These are phyloP conservation scores for Calycina marina DNA, from an alignment of 2,329 filamentous ascomycete genomes.

Conservation along the genomic window DNA sequence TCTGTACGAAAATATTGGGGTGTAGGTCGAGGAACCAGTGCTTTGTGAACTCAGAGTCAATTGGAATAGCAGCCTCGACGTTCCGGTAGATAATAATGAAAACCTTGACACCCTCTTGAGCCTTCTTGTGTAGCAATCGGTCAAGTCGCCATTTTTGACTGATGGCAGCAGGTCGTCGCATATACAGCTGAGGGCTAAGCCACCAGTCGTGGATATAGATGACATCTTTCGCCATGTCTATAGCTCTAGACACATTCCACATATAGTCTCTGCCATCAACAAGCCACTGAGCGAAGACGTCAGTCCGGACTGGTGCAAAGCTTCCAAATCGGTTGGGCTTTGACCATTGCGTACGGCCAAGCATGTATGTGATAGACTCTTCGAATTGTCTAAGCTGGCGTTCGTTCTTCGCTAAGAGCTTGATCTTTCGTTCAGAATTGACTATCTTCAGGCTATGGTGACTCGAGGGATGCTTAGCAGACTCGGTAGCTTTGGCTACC, in stretches of 20 bases:
- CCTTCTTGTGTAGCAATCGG: slow-evolving; percentile 82
- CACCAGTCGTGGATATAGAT: slow-evolving; percentile 99
- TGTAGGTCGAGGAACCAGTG: slow-evolving; percentile 90
- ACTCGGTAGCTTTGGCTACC: slow-evolving; percentile 27
- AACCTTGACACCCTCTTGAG: slow-evolving; percentile 87
- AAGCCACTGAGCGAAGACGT: slow-evolving; percentile 88
- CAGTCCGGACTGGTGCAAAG: slow-evolving; percentile 77
- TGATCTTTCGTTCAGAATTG: slow-evolving; percentile 85
- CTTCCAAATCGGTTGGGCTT: slow-evolving; percentile 77
- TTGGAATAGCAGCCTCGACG: slow-evolving; percentile 91
- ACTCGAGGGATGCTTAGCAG: slow-evolving; percentile 30
- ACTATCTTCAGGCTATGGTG: slow-evolving; percentile 80
- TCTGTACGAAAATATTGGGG: slow-evolving; percentile 88
- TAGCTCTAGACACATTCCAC: slow-evolving; percentile 96
- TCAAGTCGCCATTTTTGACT: slow-evolving; percentile 97
- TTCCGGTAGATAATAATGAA: slow-evolving; percentile 98
- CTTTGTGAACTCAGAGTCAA: slow-evolving; percentile 97
- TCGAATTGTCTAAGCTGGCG: slow-evolving; percentile 83
- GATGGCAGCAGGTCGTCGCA: slow-evolving; percentile 84
- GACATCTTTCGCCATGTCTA: slow-evolving; percentile 93
- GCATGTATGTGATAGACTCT: slow-evolving; percentile 80
- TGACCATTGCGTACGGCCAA: slow-evolving; percentile 68
- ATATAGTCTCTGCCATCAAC: slow-evolving; percentile 96
- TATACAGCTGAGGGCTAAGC: slow-evolving; percentile 90
- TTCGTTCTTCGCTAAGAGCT: slow-evolving; percentile 82